Base-by-base conservation (phyloP, 257 asterid genomes). In the Nemophila menziesii region DNA sequence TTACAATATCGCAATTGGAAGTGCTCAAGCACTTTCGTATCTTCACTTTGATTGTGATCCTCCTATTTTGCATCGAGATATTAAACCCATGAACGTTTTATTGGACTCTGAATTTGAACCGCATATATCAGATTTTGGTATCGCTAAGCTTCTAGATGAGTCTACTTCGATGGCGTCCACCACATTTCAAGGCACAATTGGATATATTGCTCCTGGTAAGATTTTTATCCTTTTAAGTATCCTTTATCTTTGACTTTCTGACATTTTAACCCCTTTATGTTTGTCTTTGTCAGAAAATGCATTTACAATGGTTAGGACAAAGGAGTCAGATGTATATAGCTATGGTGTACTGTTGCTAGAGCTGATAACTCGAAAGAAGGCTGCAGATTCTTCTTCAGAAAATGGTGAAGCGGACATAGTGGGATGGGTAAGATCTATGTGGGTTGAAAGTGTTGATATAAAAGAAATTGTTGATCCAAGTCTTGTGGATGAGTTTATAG, bases 201-300 rank as follows among this genome's bases (percentile, higher is more conserved):
- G 93, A 21, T 85, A 80, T 67, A 75, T 85, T 47, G 93, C 95
- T 56, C 93, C 93, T 73, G 93, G 92, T 85, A 78, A 44, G n/a
- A n/a, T n/a, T n/a, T n/a, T n/a, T 43, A n/a, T n/a, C n/a, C n/a
- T n/a, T n/a, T n/a, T n/a, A n/a, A n/a, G n/a, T n/a, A n/a, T n/a
- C n/a, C n/a, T n/a, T n/a, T n/a, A n/a, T n/a, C n/a, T n/a, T n/a
- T n/a, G n/a, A n/a, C n/a, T n/a, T n/a, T n/a, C n/a, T n/a, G n/a
- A n/a, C n/a, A n/a, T n/a, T n/a, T n/a, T n/a, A 20, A 11, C 6
- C 5, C 17, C 6, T 24, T 22, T 39, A 33, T 13, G 46, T 46
- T 20, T 27, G 45, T 67, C 7, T 20, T 65, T 41, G 39, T 45
- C 78, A 80, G 96, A 85, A 61, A 73, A 43, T 39, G 93, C 92